Conservation (phyloP, 345 rosid species). For the Balakata baccata region DNA sequence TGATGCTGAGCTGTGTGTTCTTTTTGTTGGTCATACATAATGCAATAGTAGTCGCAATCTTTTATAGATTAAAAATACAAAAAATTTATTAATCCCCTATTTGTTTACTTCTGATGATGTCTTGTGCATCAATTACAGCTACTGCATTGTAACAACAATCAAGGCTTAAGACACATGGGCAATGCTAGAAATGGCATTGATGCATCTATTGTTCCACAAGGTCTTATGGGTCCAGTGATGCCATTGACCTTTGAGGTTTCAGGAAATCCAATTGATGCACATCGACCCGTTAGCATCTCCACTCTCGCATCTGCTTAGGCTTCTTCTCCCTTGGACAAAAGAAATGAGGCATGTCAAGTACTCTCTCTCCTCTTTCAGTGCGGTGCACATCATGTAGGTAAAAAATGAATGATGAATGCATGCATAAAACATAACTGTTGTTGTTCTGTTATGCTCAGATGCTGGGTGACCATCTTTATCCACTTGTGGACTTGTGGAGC, state of each 20-base stretch:
- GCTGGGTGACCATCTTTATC: conserved; percentile 72
- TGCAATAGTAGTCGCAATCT: not conserved
- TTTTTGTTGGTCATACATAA: not conserved
- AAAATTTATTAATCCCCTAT: not conserved
- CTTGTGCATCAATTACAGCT: conserved; percentile 25
- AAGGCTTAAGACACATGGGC: conserved; percentile 46
- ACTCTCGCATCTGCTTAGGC: conserved; percentile 59
- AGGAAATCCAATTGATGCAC: conserved; percentile 30
- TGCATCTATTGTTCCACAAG: conserved; percentile 43
- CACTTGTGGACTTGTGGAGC: conserved; percentile 57
- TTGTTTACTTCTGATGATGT: too few relatives aligned
- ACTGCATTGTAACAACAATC: conserved; percentile 35
- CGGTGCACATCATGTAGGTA: not conserved
- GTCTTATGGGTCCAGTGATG: conserved; percentile 33
- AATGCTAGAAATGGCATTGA: conserved; percentile 39
- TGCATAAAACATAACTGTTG: not conserved
- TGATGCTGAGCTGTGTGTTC: not conserved
- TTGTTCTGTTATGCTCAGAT: conserved; percentile 35
- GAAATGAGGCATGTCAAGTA: conserved; percentile 13
- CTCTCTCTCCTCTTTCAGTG: not conserved
- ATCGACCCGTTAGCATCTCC: conserved; percentile 33
- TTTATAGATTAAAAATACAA: not conserved
- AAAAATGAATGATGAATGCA: not conserved
- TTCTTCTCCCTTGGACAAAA: conserved; percentile 37
- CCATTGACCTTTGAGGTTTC: conserved; percentile 43